These are phyloP conservation scores for Fusarium guadeloupense DNA, from an alignment of 2,329 filamentous ascomycete species.

Conservation along the genomic window DNA sequence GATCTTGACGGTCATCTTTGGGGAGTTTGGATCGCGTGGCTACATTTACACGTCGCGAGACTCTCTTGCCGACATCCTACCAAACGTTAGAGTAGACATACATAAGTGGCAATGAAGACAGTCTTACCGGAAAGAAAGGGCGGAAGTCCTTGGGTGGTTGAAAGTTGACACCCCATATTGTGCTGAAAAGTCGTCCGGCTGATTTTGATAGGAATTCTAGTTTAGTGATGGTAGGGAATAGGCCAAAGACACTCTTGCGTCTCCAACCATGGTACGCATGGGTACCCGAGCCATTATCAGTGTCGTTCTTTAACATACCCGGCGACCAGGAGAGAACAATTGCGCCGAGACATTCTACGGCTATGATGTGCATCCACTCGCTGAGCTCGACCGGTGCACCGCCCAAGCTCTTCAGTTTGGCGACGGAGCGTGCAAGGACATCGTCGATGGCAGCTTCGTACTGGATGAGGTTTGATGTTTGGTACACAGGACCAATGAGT, in stretches of 20 bases:
- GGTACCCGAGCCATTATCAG: constrained; percentile 58
- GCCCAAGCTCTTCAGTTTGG: constrained; percentile 49
- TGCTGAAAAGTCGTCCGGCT: constrained; percentile 52
- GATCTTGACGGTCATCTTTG: constrained; percentile 50
- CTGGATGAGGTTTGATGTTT: constrained; percentile 53
- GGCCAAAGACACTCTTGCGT: constrained; percentile 61
- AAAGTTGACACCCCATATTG: constrained; percentile 57
- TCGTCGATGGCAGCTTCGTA: constrained; percentile 54
- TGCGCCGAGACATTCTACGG: constrained; percentile 61
- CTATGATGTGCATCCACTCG: constrained; percentile 66
- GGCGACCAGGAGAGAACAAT: constrained; percentile 63
- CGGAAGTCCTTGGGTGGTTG: constrained; percentile 55
- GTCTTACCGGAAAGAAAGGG: constrained; percentile 60
- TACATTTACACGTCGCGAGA: constrained; percentile 49
- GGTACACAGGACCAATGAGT: constrained; percentile 60
- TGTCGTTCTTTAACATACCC: constrained; percentile 53
- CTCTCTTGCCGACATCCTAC: constrained; percentile 49
- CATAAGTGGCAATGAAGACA: rapidly evolving
- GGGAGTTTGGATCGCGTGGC: constrained; percentile 41
- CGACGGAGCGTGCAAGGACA: constrained; percentile 50
- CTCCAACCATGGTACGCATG: constrained; percentile 62
- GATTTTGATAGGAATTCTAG: constrained; percentile 51
- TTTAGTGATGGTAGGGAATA: constrained; percentile 57
- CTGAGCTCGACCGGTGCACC: constrained; percentile 58
- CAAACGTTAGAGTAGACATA: neutral